Evolutionary conservation across 306 rosid genomes (phyloP).

Genomic region (Gleditsia sinensis): DNA sequence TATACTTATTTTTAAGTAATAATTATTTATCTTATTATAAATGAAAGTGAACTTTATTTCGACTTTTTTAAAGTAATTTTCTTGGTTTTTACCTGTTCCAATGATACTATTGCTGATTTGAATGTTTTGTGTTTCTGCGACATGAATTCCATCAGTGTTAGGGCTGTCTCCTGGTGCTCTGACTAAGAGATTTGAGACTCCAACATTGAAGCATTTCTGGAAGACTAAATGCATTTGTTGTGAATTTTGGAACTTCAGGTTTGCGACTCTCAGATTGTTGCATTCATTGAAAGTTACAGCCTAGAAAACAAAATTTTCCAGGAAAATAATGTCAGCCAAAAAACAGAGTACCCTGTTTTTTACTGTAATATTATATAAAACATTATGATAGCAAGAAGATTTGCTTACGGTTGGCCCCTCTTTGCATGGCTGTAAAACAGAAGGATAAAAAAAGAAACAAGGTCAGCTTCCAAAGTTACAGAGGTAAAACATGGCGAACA

Average conservation of each 20-base stretch:
- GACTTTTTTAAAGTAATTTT: too few species aligned
- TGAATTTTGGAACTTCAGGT: constrained; percentile 54
- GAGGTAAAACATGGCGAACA: not conserved
- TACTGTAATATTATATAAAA: not conserved
- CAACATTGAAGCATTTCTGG: constrained; percentile 52
- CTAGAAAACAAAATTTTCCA: constrained; percentile 35
- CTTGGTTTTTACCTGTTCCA: constrained; percentile 56
- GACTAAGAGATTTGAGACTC: constrained; percentile 46
- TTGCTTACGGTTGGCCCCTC: constrained; percentile 74
- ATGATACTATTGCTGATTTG: constrained; percentile 49
- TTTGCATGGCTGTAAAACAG: constrained; percentile 64
- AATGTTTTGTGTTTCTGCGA: constrained; percentile 57
- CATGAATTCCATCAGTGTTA: constrained; percentile 92
- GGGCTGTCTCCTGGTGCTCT: constrained; percentile 77
- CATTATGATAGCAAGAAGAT: not conserved
- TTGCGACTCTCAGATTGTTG: constrained; percentile 49
- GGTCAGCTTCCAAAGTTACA: not conserved
- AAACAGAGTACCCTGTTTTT: constrained; percentile 12
- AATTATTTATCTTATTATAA: too few species aligned
- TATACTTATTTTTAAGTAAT: too few species aligned
- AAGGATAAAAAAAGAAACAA: not conserved
- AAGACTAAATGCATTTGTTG: constrained; percentile 76
- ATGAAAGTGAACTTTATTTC: too few species aligned
- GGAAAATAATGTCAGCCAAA: not conserved
- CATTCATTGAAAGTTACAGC: constrained; percentile 70